phyloP scores from a whole-genome alignment of 345 rosid genomes.

The Schrenkiella parvula region DNA sequence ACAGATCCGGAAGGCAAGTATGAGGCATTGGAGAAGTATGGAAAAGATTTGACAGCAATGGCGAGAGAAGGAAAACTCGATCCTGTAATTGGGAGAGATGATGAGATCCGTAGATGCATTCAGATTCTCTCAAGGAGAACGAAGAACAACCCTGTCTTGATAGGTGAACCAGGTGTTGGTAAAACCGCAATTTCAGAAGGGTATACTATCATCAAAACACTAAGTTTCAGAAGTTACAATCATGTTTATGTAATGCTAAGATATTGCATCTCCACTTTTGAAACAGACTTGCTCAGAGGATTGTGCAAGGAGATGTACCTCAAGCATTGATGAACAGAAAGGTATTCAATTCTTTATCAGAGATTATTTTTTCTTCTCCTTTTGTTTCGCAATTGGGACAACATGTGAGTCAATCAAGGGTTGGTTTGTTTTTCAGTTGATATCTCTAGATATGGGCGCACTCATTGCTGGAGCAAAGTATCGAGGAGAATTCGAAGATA shows the following conservation, averaged over 20 bases:
- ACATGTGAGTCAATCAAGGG: background rate
- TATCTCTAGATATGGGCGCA: slow-evolving; percentile 99
- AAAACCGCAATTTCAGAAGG: slow-evolving; percentile 99
- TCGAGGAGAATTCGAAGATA: slow-evolving; percentile 98
- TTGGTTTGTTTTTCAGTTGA: slow-evolving; percentile 46
- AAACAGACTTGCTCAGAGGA: slow-evolving; percentile 96
- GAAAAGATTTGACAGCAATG: slow-evolving; percentile 97
- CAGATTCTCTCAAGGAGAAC: slow-evolving; percentile 98
- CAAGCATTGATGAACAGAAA: slow-evolving; percentile 96
- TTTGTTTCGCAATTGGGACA: background rate
- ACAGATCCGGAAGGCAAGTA: slow-evolving; percentile 98
- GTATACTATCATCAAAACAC: slow-evolving; percentile 35
- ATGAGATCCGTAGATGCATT: slow-evolving; percentile 97
- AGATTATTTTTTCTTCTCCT: background rate
- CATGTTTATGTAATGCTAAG: background rate
- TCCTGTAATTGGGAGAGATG: slow-evolving; percentile 98
- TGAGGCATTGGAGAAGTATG: slow-evolving; percentile 93
- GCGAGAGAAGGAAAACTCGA: slow-evolving; percentile 95
- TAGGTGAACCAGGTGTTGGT: slow-evolving; percentile 99
- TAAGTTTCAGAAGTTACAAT: background rate
- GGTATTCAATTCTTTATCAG: slow-evolving; percentile 36
- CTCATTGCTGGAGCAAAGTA: slow-evolving; percentile 98
- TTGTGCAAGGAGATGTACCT: slow-evolving; percentile 98
- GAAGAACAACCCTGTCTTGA: slow-evolving; percentile 95
- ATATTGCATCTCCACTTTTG: slow-evolving; percentile 9